These are phyloP conservation scores for Kregervanrija delftensis DNA, from an alignment of 805 yeast species.

Conservation along the genomic window DNA sequence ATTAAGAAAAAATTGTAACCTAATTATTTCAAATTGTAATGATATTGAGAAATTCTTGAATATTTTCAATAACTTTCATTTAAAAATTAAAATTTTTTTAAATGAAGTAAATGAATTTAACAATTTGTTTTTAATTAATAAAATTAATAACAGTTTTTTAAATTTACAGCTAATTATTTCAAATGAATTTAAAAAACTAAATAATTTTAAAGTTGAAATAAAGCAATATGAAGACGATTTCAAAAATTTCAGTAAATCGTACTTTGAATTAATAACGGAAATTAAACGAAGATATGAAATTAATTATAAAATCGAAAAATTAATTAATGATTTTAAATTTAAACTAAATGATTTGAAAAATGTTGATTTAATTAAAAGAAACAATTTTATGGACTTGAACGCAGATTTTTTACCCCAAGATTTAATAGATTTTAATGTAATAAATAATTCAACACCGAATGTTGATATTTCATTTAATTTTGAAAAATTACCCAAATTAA, in stretches of 20 bases:
- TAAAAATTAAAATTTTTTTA: conserved; percentile 4
- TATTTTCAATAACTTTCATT: conserved; percentile 15
- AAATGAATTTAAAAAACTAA: conserved; percentile 6
- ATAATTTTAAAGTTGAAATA: conserved; percentile 12
- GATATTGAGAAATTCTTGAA: conserved; percentile 19
- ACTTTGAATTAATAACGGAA: conserved; percentile 46
- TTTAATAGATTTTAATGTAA: conserved; percentile 19
- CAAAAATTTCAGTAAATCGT: conserved; percentile 43
- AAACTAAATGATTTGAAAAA: conserved; percentile 32
- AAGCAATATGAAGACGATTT: conserved; percentile 36
- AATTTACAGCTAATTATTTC: not conserved
- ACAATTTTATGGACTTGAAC: conserved; percentile 37
- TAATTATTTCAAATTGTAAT: conserved; percentile 23
- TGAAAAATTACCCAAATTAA: conserved; percentile 18
- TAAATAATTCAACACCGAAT: conserved; percentile 18
- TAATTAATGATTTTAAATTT: conserved; percentile 35
- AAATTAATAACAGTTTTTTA: conserved; percentile 5
- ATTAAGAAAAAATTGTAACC: conserved; percentile 32
- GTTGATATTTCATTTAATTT: conserved; percentile 16
- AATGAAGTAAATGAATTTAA: conserved; percentile 5
- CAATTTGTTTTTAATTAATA: conserved; percentile 4
- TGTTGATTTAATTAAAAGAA: conserved; percentile 38
- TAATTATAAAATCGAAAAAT: conserved; percentile 31
- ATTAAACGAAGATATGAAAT: conserved; percentile 41
- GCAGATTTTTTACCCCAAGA: conserved; percentile 50